Percentiles rank a stretch among this genome's conserved stretches.
Conservation (phyloP, 2,329 filamentous ascomycete species). For the Aureobasidium sp. region DNA sequence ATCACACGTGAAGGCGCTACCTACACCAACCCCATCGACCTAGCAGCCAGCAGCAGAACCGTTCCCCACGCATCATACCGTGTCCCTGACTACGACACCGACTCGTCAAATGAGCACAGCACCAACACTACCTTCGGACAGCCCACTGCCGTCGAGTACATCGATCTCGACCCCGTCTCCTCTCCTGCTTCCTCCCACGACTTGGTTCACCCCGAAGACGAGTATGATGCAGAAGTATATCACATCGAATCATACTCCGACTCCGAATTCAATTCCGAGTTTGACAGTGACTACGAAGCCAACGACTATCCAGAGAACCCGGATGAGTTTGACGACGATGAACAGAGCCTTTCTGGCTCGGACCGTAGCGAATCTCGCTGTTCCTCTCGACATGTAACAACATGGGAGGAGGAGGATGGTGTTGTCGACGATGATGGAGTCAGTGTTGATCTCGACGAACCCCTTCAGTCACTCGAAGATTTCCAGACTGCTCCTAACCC, state of each 20-base stretch:
- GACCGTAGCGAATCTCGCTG: neutral
- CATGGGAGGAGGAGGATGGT: neutral
- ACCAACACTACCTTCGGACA: neutral
- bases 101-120: neutral
- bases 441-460: neutral
- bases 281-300: neutral
- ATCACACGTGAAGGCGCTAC: neutral
- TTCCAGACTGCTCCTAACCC: neutral
- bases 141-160: neutral
- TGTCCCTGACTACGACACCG: slow-evolving; percentile 4
- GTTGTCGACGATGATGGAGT: neutral
- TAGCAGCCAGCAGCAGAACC: neutral
- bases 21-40: neutral
- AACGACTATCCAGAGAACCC: neutral
- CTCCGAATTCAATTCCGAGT: neutral
- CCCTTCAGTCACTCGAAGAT: neutral
- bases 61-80: neutral
- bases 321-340: neutral
- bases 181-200: neutral
- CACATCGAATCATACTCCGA: neutral
- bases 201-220: neutral
- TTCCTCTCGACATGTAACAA: neutral
- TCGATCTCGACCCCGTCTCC: neutral
- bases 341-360: neutral
- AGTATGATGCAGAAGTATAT: neutral